A percentile compares a stretch with the other conserved stretches of the same genome.
Conservation (phyloP, 352 stramenopile species). For the Phytophthora pistaciae region DNA sequence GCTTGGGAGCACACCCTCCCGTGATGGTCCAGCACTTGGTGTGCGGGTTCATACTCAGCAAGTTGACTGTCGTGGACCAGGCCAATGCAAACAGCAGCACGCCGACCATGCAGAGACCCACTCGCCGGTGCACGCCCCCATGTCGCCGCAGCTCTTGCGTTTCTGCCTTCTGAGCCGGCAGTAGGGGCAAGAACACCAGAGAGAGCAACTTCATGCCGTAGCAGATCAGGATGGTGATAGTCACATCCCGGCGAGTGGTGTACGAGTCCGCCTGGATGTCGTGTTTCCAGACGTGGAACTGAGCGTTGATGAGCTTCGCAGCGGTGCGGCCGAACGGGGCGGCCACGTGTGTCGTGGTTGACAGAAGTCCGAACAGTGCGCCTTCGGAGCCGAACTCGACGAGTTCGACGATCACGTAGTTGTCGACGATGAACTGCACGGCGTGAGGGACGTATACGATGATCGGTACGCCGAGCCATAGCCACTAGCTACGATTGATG, state of each 20-base stretch:
- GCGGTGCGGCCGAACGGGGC: conserved; percentile 39
- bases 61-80: conserved; percentile 39
- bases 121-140: conserved; percentile 30
- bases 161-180: conserved; percentile 45
- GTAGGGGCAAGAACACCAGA: conserved; percentile 45
- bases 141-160: conserved; percentile 40
- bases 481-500: conserved; percentile 50
- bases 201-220: conserved; percentile 58
- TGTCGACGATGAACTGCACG: conserved; percentile 57
- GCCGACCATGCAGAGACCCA: conserved; percentile 32
- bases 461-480: conserved; percentile 53
- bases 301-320: conserved; percentile 51
- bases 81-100: conserved; percentile 27
- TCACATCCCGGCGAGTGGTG: conserved; percentile 49
- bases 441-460: conserved; percentile 50
- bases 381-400: conserved; percentile 50
- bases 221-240: conserved; percentile 51
- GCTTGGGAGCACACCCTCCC: conserved; percentile 40
- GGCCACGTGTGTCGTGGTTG: conserved; percentile 49
- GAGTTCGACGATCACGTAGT: conserved; percentile 59
- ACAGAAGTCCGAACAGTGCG: conserved; percentile 53
- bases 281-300: conserved; percentile 49
- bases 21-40: conserved; percentile 56
- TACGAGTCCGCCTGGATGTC: conserved; percentile 49
- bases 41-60: conserved; percentile 45